Base-by-base conservation (phyloP, 2,329 filamentous ascomycete genomes). In the Aspergillus sp. region DNA sequence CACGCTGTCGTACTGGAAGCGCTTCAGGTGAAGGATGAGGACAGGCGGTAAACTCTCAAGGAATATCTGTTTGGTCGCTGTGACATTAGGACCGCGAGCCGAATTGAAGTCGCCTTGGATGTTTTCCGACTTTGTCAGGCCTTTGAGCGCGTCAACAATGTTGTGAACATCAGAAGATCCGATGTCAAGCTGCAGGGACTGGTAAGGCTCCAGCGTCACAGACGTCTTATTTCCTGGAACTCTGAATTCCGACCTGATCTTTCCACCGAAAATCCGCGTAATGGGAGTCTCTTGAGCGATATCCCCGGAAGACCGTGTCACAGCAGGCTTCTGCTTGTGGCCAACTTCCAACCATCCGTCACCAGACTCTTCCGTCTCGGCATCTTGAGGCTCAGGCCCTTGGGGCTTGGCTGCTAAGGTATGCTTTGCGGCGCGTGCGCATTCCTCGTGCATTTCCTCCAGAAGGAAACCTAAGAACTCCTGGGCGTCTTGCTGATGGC, bases 401-500 rank as follows among this genome's bases (percentile, higher is more conserved):
- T 72, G 73, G 3, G 73, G 71, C 27, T 65, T 67, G 2, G 67
- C 60, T 48, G 64, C 53, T 28, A 67, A 62, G 4, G 73, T 70
- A 47, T 71, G 72, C 53, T 80, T 79, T 72, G 94, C 86, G 41
- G 91, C 83, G 48, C 83, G 78, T 10, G 82, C 81, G 63, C 90
- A 96, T 66, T 98, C 93, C 54, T 97, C 90, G 58, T 96, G 90
- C 32, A 98, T 79, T 42, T 88, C 88, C 60, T 95, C 90, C 3
- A 98, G 76, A 32, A 98, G 74, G 64, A 97, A 94, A 0, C 90
- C 91, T 27, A 98, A 74, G 57, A 98, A 98, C 62, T 98, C 93
- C 63, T 98, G 89, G 1, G 93, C 93, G 70, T 98, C 93, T 73
- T 98, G 91, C 65, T 98, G 93, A 58, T 96, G 91, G 10, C 93